phyloP scores from a whole-genome alignment of 129 eudicot species.

The Scalesia atractyloides region DNA sequence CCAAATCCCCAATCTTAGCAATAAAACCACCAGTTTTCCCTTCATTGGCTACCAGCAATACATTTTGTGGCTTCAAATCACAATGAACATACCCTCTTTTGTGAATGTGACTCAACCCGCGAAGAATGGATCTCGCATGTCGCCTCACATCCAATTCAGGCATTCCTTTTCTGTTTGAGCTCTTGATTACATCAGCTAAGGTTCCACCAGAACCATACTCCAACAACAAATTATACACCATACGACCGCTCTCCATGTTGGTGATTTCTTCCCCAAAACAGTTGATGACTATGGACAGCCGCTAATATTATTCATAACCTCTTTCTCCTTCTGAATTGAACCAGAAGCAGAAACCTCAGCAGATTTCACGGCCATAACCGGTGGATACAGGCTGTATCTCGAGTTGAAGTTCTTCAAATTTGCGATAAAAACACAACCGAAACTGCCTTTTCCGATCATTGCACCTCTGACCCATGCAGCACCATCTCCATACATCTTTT shows the following conservation, averaged over 20 bases:
- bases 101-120: conserved; percentile 57
- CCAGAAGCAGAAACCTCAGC: conserved; percentile 64
- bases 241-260: conserved; percentile 39
- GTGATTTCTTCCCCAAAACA: conserved; percentile 76
- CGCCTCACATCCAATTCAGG: conserved; percentile 46
- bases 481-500: conserved; percentile 26
- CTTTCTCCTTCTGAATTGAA: conserved; percentile 64
- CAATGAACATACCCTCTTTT: conserved; percentile 69
- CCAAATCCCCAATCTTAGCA: conserved; percentile 76
- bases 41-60: conserved; percentile 45
- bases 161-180: conserved; percentile 44
- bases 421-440: conserved; percentile 22
- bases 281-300: conserved; percentile 48
- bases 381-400: conserved; percentile 17
- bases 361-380: conserved; percentile 37
- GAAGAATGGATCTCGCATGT: conserved; percentile 50
- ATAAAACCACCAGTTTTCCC: conserved; percentile 9
- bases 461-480: conserved; percentile 38
- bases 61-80: conserved; percentile 66
- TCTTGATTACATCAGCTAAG: conserved; percentile 55
- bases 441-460: conserved; percentile 24
- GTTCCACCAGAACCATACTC: conserved; percentile 85
- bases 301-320: conserved; percentile 45
- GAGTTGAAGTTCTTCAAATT: conserved; percentile 27
- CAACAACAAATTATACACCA: conserved; percentile 64